Base-by-base conservation (phyloP, 23 red algal genomes). In the Rhodosorus marinus region DNA sequence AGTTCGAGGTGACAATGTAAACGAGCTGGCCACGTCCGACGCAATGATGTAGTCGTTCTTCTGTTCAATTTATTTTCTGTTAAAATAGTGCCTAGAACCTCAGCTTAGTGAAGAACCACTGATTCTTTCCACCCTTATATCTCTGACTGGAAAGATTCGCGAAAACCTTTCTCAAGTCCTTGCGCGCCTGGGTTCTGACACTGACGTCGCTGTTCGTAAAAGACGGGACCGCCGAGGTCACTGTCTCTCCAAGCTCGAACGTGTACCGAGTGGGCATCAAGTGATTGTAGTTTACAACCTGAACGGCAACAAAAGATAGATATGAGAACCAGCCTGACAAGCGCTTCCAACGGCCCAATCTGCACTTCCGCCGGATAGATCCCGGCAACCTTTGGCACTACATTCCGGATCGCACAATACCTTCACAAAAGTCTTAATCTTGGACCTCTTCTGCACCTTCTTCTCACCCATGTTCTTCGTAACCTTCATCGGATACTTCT, bases 211-310 rank as follows among this genome's bases (percentile, higher is more conserved):
- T 64, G 15, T 52, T 69, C 8, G 83, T 75, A 34, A 60, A 65
- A 48, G 58, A 49, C 22, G 72, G 78, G n/a, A 98, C 22, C 5
- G 20, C 63, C 6, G 35, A 25, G 57, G 73, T 75, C 47, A 85
- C 47, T 5, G 61, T 31, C 29, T 98, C 90, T 1, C 33, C 65
- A 8, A 84, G 24, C 56, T 98, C 90, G 40, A 98, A 46, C 0
- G 69, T 56, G 46, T 98, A 98, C 26, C 90, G 78, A 5, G 90
- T 98, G 5, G 90, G 90, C 78, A 98, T 78, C 30, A 98, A 46
- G 69, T 98, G 90, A 24, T 73, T 80, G 65, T 98, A 98, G 79
- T 98, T 98, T 31, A 81, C 72, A n/a, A n/a, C n/a, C n/a, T n/a
- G n/a, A 36, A 70, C 42, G 23, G 46, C 43, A 26, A 70, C 54